These are phyloP conservation scores for Gautieria morchelliformis DNA, from an alignment of 768 basidiomycete species.

Conservation along the genomic window DNA sequence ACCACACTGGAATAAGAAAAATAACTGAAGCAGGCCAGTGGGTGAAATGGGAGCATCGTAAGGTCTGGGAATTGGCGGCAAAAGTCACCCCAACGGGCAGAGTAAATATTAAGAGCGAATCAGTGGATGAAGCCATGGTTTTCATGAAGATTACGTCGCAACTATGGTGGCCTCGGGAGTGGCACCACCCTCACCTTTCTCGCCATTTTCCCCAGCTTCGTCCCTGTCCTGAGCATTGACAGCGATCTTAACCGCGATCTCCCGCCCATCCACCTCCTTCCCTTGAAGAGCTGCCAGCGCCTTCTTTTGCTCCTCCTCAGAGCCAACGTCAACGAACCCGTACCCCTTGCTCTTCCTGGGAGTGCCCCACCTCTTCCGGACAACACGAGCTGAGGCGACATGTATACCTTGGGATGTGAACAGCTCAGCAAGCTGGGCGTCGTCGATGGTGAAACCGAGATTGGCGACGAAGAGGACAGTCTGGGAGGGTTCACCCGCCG, in stretches of 20 bases:
- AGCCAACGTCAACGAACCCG: conserved; percentile 93
- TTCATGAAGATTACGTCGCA: background rate
- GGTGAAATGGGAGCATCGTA: conserved; percentile 2
- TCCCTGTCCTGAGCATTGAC: conserved; percentile 66
- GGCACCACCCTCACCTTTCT: conserved; percentile 12
- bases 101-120: background rate
- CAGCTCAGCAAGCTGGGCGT: conserved; percentile 65
- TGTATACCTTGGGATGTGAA: conserved; percentile 82
- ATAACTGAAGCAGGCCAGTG: conserved; percentile 1
- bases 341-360: conserved; percentile 92
- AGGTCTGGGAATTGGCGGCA: background rate
- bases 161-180: conserved; percentile 13
- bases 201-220: conserved; percentile 38
- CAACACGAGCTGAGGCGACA: conserved; percentile 82
- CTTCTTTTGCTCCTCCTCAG: conserved; percentile 83
- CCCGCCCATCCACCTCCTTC: conserved; percentile 77
- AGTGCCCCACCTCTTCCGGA: conserved; percentile 74
- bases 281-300: conserved; percentile 82
- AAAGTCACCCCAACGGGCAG: background rate
- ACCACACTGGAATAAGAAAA: background rate
- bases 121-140: background rate
- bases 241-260: conserved; percentile 91
- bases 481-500: conserved; percentile 80
- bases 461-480: conserved; percentile 94
- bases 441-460: conserved; percentile 90